A percentile compares a stretch with the other conserved stretches of the same genome.
phyloP scores from a whole-genome alignment of 2,329 filamentous ascomycete genomes.

The Mariannaea elegans region DNA sequence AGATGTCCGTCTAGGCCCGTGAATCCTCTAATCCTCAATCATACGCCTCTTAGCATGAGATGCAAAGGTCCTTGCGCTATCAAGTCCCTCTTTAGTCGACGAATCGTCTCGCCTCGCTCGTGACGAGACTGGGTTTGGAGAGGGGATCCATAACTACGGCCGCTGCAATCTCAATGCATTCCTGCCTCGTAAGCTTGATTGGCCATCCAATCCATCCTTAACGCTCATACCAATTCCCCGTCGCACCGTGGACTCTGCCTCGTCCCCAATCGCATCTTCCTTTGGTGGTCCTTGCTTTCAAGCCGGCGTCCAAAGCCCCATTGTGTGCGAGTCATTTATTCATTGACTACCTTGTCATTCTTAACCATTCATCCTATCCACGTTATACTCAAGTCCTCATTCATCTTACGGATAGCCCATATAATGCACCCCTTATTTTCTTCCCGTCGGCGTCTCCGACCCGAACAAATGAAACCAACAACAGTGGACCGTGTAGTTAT shows the following conservation, averaged over 20 bases:
- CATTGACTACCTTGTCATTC: too few relatives aligned
- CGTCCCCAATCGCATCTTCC: background rate
- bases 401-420: too few relatives aligned
- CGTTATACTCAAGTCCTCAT: background rate
- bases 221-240: background rate
- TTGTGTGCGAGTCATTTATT: slow-evolving; percentile 15
- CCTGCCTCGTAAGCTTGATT: background rate
- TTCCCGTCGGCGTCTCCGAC: background rate
- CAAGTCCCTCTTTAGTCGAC: too few relatives aligned
- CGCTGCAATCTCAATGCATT: slow-evolving; percentile 18
- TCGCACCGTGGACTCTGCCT: background rate
- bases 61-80: too few relatives aligned
- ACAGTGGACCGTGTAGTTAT: background rate
- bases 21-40: too few relatives aligned
- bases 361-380: background rate
- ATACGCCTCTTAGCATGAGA: too few relatives aligned
- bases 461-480: background rate
- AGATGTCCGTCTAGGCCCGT: too few relatives aligned
- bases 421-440: too few relatives aligned
- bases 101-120: too few relatives aligned
- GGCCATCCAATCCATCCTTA: background rate
- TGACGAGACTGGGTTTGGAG: too few relatives aligned
- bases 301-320: background rate
- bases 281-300: slow-evolving; percentile 6
- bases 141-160: too few relatives aligned